Evolutionary conservation across 78 protist species (phyloP).

Genomic region (Polysphondylium violaceum): DNA sequence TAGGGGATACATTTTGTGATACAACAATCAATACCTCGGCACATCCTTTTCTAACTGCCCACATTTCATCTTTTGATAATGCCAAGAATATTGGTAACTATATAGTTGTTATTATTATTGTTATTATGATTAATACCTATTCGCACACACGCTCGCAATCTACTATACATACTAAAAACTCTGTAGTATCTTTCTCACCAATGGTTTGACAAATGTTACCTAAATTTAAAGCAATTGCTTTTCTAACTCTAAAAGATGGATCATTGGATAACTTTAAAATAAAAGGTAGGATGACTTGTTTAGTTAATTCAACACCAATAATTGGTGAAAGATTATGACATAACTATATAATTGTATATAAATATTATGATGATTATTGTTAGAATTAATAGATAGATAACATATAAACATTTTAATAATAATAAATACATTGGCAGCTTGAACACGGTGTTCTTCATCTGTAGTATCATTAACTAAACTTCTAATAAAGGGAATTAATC

Average conservation of each 20-base stretch:
- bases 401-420: not conserved
- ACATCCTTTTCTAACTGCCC: conserved; percentile 88
- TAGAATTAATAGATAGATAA: not conserved
- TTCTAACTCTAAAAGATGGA: conserved; percentile 78
- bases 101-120: not conserved
- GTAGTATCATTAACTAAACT: conserved; percentile 75
- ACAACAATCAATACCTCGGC: conserved; percentile 67
- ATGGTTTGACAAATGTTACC: conserved; percentile 68
- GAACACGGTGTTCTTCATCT: conserved; percentile 79
- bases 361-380: not conserved
- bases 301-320: conserved; percentile 37
- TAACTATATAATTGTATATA: not conserved
- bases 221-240: conserved; percentile 71
- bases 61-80: conserved; percentile 81
- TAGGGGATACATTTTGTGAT: conserved; percentile 40
- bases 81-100: conserved; percentile 66
- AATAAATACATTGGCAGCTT: conserved; percentile 79
- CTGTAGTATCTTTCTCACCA: conserved; percentile 69
- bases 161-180: conserved; percentile 37
- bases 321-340: conserved; percentile 71
- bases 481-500: conserved; percentile 55
- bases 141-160: not conserved
- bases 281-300: conserved; percentile 57
- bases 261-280: conserved; percentile 51
- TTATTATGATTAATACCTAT: not conserved